phyloP scores from a whole-genome alignment of 2,329 filamentous ascomycete species.

The Purpureocillium takamizusanense region DNA sequence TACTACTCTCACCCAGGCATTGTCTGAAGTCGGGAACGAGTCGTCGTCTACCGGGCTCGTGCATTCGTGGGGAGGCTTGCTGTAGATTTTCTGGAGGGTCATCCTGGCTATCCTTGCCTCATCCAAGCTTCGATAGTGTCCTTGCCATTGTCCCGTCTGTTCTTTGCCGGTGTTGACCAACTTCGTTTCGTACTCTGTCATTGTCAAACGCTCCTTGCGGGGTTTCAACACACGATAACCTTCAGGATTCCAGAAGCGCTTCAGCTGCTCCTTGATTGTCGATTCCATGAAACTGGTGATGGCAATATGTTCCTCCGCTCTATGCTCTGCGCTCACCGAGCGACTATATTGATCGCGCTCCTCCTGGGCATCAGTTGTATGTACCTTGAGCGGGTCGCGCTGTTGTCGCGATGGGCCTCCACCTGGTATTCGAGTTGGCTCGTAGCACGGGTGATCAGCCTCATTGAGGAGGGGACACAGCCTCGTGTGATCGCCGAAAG shows the following conservation, averaged over 20 bases:
- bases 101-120: conserved; percentile 4
- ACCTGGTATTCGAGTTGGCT: too few relatives aligned
- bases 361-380: too few relatives aligned
- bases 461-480: too few relatives aligned
- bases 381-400: too few relatives aligned
- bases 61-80: conserved; percentile 8
- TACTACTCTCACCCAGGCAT: conserved; percentile 6
- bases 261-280: background rate
- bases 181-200: background rate
- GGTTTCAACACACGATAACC: background rate
- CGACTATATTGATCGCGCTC: too few relatives aligned
- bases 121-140: conserved; percentile 2
- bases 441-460: too few relatives aligned
- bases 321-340: too few relatives aligned
- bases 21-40: conserved; percentile 8
- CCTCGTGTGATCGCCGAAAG: too few relatives aligned
- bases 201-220: background rate
- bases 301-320: background rate
- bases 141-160: background rate
- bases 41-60: conserved; percentile 8
- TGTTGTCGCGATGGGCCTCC: too few relatives aligned
- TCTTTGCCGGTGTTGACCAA: background rate
- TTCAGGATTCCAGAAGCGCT: background rate
- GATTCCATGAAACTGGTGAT: background rate
- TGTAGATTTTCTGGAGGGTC: conserved; percentile 6